phyloP scores from a whole-genome alignment of 345 rosid species.

The Euphorbia peplus region DNA sequence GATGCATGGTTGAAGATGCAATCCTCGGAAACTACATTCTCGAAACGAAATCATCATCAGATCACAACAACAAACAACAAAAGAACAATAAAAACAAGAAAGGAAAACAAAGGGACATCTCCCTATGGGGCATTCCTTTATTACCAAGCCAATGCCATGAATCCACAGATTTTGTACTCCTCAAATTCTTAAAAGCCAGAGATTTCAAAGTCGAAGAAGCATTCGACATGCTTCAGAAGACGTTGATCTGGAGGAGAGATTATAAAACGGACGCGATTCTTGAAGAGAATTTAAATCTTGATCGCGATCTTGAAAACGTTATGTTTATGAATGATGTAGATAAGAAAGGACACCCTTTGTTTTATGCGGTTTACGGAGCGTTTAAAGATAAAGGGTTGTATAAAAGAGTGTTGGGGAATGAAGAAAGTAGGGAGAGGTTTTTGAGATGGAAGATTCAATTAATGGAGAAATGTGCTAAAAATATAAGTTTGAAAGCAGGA shows the following conservation, averaged over 20 bases:
- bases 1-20: slow-evolving; percentile 46
- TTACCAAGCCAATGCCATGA: slow-evolving; percentile 52
- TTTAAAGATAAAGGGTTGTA: slow-evolving; percentile 34
- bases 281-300: slow-evolving; percentile 32
- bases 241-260: slow-evolving; percentile 45
- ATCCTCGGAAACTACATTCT: slow-evolving; percentile 40
- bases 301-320: slow-evolving; percentile 26
- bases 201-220: slow-evolving; percentile 46
- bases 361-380: slow-evolving; percentile 27
- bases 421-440: slow-evolving; percentile 30
- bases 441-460: slow-evolving; percentile 36
- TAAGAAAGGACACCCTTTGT: slow-evolving; percentile 50
- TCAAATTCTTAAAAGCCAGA: slow-evolving; percentile 48
- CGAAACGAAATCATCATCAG: slow-evolving; percentile 1
- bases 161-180: slow-evolving; percentile 43
- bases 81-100: not conserved
- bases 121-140: slow-evolving; percentile 56
- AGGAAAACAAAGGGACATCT: slow-evolving; percentile 24
- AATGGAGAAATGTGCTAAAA: slow-evolving; percentile 41
- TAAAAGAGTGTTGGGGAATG: slow-evolving; percentile 22
- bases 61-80: not conserved
- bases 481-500: slow-evolving; percentile 44
- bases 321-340: slow-evolving; percentile 30
- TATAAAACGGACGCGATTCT: slow-evolving; percentile 28
- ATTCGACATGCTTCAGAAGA: slow-evolving; percentile 46